Percentiles rank a stretch among this genome's conserved stretches.
Evolutionary conservation across 441 rosid genomes (phyloP).

Genomic region (Eutrema salsugineum): DNA sequence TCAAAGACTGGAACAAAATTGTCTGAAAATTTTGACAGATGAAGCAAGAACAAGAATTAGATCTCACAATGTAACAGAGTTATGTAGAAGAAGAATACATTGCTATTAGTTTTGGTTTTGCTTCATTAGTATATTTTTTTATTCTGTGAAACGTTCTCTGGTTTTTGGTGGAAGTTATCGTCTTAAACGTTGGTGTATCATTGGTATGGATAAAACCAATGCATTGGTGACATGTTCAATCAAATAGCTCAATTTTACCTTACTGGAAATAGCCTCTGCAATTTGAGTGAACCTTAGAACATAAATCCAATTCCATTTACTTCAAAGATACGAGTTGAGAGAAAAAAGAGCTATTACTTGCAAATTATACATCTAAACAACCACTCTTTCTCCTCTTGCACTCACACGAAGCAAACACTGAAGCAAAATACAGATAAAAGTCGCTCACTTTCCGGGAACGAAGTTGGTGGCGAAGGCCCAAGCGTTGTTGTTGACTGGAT

Average conservation of each 20-base stretch:
- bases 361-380: slow-evolving; percentile 12
- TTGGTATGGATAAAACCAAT: not conserved
- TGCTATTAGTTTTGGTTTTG: not conserved
- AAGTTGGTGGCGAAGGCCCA: slow-evolving; percentile 58
- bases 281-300: not conserved
- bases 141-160: not conserved
- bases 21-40: not conserved
- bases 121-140: not conserved
- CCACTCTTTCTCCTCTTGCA: slow-evolving; percentile 16
- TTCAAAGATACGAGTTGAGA: not conserved
- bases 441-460: slow-evolving; percentile 49
- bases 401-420: slow-evolving; percentile 18
- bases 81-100: not conserved
- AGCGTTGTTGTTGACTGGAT: slow-evolving; percentile 62
- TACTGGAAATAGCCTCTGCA: not conserved
- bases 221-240: not conserved
- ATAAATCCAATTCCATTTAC: not conserved
- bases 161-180: not conserved
- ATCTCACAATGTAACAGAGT: not conserved
- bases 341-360: slow-evolving; percentile 18
- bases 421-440: slow-evolving; percentile 18
- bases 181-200: not conserved
- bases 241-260: not conserved
- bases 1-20: not conserved
- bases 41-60: not conserved